A percentile compares a stretch with the other conserved stretches of the same genome.
These are phyloP conservation scores for Serendipita indica DNA, from an alignment of 768 basidiomycete genomes.

Conservation along the genomic window DNA sequence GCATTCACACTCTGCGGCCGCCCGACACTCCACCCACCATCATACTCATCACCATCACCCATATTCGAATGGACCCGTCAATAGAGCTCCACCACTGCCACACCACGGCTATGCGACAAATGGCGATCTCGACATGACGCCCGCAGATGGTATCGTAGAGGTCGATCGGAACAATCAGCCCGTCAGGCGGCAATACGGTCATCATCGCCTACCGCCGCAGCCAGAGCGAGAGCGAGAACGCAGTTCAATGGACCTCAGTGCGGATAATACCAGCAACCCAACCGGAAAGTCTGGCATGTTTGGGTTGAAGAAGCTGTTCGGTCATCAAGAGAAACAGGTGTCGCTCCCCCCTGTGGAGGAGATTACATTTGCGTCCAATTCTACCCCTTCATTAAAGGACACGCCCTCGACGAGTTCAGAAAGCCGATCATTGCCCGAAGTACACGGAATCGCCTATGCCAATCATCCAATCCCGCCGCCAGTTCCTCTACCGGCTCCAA, in stretches of 20 bases:
- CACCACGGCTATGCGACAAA: conserved; percentile 1
- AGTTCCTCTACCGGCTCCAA: conserved; percentile 18
- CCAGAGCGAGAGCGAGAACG: not conserved
- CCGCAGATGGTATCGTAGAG: conserved; percentile 1
- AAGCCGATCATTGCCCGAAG: conserved; percentile 48
- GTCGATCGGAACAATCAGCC: conserved; percentile 2
- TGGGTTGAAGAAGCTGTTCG: conserved; percentile 33
- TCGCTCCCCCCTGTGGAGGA: conserved; percentile 61
- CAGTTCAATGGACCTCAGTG: not conserved
- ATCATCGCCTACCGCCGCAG: not conserved
- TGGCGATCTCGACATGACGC: conserved; percentile 5
- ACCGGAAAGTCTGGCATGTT: not conserved
- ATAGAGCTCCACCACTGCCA: conserved; percentile 16
- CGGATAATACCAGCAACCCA: not conserved
- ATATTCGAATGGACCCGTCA: conserved; percentile 32
- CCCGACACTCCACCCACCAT: conserved; percentile 26
- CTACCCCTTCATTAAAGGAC: conserved; percentile 58
- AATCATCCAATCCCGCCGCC: conserved; percentile 11
- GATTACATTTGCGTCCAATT: conserved; percentile 37
- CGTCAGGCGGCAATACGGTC: not conserved
- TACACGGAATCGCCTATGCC: conserved; percentile 30
- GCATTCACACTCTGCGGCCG: conserved; percentile 32
- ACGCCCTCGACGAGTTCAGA: conserved; percentile 65
- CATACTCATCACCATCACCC: conserved; percentile 27
- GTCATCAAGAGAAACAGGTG: conserved; percentile 51